A percentile compares a stretch with the other conserved stretches of the same genome.
Evolutionary conservation across 371 early-diverging fungal genomes (phyloP).

Genomic region (Mucor lusitanicus): DNA sequence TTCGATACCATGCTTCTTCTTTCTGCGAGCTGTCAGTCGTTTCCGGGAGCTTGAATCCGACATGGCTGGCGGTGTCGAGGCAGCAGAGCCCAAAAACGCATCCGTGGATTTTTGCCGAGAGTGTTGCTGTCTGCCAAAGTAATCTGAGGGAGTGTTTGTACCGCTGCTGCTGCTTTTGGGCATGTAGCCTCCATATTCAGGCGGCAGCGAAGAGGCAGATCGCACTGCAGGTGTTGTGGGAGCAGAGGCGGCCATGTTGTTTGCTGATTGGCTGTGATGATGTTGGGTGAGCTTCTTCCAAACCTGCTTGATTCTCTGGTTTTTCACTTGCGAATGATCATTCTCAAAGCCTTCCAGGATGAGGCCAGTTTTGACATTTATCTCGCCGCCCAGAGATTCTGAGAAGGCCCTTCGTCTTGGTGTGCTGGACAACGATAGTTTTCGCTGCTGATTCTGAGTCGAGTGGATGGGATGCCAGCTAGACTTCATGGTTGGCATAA

Average conservation of each 20-base stretch:
- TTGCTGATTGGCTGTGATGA: not conserved
- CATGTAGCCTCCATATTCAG: not conserved
- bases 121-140: not conserved
- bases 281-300: not conserved
- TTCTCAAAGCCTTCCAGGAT: not conserved
- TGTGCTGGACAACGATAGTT: not conserved
- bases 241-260: not conserved
- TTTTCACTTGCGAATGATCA: not conserved
- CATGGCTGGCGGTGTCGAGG: not conserved
- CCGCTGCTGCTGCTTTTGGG: not conserved
- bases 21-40: not conserved
- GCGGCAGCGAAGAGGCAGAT: not conserved
- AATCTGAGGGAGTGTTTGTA: constrained; percentile 2
- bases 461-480: not conserved
- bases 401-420: not conserved
- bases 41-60: not conserved
- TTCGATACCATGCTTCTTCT: constrained; percentile 14
- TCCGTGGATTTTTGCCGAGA: not conserved
- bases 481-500: not conserved
- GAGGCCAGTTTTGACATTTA: constrained; percentile 7
- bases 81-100: not conserved
- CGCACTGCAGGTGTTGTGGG: not conserved
- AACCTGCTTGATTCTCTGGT: not conserved
- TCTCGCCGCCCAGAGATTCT: constrained; percentile 1
- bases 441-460: not conserved